A percentile compares a stretch with the other conserved stretches of the same genome.
These are phyloP conservation scores for Populus pruinosa DNA, from an alignment of 345 rosid genomes.

Conservation along the genomic window DNA sequence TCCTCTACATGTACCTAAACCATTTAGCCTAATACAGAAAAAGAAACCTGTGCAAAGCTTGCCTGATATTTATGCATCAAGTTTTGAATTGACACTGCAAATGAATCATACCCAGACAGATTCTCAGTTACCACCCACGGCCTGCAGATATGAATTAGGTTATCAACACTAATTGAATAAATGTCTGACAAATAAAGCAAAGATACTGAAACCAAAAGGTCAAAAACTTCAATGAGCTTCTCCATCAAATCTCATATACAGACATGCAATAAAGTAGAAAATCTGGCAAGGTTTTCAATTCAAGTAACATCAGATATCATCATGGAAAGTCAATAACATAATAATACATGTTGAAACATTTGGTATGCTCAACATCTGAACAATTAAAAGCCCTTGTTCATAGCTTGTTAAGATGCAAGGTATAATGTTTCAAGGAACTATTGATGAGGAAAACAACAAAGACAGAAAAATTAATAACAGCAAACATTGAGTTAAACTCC, in stretches of 20 bases:
- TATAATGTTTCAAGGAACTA: neutral
- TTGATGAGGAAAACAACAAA: neutral
- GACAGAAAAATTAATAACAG: neutral
- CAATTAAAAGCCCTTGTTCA: neutral
- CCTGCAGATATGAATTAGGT: constrained; percentile 24
- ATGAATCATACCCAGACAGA: constrained; percentile 6
- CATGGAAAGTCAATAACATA: too few relatives aligned
- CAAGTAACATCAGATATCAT: too few relatives aligned
- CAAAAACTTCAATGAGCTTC: neutral
- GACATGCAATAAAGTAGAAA: neutral
- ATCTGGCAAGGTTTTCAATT: neutral
- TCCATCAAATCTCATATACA: neutral
- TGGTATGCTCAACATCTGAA: neutral
- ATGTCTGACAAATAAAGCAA: neutral
- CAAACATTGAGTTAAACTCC: neutral
- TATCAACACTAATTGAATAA: neutral
- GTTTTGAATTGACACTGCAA: constrained; percentile 3
- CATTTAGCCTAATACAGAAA: neutral
- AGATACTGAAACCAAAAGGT: neutral
- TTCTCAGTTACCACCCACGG: constrained; percentile 38
- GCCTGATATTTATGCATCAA: constrained; percentile 23
- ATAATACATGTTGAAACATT: neutral
- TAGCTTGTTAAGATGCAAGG: neutral
- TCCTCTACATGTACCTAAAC: too few relatives aligned
- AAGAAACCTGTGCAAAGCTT: neutral